Conservation (phyloP, 441 rosid species). For the Euphorbia celastroides region DNA sequence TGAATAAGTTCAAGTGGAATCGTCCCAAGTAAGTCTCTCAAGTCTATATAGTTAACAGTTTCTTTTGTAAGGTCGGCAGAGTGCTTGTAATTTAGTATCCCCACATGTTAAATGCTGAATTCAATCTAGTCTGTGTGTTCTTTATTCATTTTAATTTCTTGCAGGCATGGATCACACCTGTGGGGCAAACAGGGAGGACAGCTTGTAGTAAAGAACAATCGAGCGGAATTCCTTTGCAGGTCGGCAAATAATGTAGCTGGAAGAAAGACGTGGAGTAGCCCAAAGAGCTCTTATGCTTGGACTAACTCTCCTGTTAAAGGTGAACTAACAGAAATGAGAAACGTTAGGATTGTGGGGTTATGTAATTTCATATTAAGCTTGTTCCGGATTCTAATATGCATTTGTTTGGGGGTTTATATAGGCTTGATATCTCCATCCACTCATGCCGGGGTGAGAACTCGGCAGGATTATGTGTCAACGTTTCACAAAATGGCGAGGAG, state of each 20-base stretch:
- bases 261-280: slow-evolving; percentile 46
- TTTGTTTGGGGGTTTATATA: slow-evolving; percentile 18
- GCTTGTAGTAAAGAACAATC: slow-evolving; percentile 25
- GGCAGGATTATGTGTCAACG: slow-evolving; percentile 58
- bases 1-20: slow-evolving; percentile 25
- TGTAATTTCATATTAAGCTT: not conserved
- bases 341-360: not conserved
- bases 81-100: not conserved
- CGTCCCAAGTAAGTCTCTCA: slow-evolving; percentile 28
- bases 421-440: slow-evolving; percentile 33
- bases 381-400: not conserved
- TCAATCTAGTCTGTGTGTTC: not conserved
- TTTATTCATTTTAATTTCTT: slow-evolving; percentile 14
- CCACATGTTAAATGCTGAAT: not conserved
- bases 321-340: slow-evolving; percentile 7
- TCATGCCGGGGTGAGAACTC: slow-evolving; percentile 16
- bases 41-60: not conserved
- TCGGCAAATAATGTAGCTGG: slow-evolving; percentile 33
- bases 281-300: slow-evolving; percentile 39
- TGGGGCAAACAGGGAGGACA: slow-evolving; percentile 19
- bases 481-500: slow-evolving; percentile 50
- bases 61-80: not conserved
- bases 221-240: slow-evolving; percentile 56
- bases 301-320: slow-evolving; percentile 62
- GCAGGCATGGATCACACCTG: slow-evolving; percentile 25